These are phyloP conservation scores for Pseudevernia furfuracea DNA, from an alignment of 495 filamentous ascomycete genomes.

Conservation along the genomic window DNA sequence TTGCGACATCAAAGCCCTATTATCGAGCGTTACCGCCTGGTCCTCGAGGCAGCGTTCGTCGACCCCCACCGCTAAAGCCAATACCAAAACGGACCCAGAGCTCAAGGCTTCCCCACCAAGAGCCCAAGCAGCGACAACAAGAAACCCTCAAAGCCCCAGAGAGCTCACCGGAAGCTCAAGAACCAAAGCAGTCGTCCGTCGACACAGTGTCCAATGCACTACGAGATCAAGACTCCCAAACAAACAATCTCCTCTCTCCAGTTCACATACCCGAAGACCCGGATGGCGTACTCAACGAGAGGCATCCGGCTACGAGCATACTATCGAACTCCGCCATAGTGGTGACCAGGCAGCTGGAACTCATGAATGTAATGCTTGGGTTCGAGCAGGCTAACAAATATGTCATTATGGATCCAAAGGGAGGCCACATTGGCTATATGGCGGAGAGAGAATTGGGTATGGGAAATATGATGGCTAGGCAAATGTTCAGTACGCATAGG, in stretches of 20 bases:
- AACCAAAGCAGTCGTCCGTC: conserved; percentile 9
- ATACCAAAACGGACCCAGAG: conserved; percentile 9
- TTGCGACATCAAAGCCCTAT: conserved; percentile 10
- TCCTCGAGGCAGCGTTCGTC: conserved; percentile 1
- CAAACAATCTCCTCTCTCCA: conserved; percentile 44
- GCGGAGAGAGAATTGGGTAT: conserved; percentile 59
- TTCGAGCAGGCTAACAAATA: conserved; percentile 71
- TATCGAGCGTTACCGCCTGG: background rate
- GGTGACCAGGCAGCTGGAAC: conserved; percentile 57
- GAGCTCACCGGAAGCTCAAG: background rate
- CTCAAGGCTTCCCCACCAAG: background rate
- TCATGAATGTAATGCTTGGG: conserved; percentile 64
- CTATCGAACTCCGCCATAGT: conserved; percentile 58
- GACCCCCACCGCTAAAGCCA: conserved; percentile 8
- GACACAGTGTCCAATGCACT: conserved; percentile 24
- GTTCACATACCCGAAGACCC: conserved; percentile 58
- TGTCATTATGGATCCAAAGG: conserved; percentile 62
- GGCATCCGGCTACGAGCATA: conserved; percentile 52
- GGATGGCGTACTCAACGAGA: conserved; percentile 51
- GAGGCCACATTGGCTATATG: conserved; percentile 61
- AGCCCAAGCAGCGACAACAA: background rate
- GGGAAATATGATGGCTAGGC: conserved; percentile 49
- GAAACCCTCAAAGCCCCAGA: background rate
- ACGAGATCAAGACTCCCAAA: conserved; percentile 30
- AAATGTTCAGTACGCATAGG: conserved; percentile 58